phyloP scores from a whole-genome alignment of 2,329 filamentous ascomycete species.

The Xylariales sp. region DNA sequence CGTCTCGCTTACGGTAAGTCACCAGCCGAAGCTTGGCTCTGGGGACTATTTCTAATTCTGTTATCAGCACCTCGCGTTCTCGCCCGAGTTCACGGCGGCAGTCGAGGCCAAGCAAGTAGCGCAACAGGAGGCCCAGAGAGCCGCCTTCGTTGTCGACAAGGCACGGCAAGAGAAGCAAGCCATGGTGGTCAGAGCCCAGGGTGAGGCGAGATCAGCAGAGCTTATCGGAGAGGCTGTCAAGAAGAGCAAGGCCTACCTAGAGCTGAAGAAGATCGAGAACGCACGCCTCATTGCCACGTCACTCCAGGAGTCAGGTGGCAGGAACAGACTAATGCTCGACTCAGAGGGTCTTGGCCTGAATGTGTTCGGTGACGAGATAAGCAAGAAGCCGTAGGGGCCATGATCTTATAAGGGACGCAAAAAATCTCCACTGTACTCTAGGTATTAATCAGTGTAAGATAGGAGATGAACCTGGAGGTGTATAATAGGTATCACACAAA shows the following conservation, averaged over 20 bases:
- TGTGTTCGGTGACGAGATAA: conserved; percentile 52
- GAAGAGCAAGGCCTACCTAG: conserved; percentile 96
- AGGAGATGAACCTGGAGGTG: conserved; percentile 12
- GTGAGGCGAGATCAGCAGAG: conserved; percentile 96
- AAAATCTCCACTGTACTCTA: conserved; percentile 35
- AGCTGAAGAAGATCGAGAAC: conserved; percentile 97
- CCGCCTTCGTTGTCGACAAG: conserved; percentile 97
- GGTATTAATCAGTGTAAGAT: conserved; percentile 18
- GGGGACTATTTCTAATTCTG: conserved; percentile 18
- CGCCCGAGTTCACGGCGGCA: conserved; percentile 67
- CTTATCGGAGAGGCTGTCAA: conserved; percentile 99
- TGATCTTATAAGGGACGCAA: conserved; percentile 12
- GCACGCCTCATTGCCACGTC: conserved; percentile 83
- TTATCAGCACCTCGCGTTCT: conserved; percentile 63
- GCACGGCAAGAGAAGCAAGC: conserved; percentile 99
- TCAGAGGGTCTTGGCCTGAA: conserved; percentile 88
- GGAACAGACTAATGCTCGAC: conserved; percentile 93
- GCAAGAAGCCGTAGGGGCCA: conserved; percentile 35
- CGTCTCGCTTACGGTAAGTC: conserved; percentile 84
- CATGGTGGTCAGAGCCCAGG: conserved; percentile 96
- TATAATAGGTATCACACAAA: conserved; percentile 18
- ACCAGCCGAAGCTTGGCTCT: neutral
- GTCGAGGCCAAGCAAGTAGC: conserved; percentile 72
- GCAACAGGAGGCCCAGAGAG: conserved; percentile 91
- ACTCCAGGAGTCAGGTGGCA: conserved; percentile 77